Conservation (phyloP, 169 alveolate species). For the Plasmodium sp. region DNA sequence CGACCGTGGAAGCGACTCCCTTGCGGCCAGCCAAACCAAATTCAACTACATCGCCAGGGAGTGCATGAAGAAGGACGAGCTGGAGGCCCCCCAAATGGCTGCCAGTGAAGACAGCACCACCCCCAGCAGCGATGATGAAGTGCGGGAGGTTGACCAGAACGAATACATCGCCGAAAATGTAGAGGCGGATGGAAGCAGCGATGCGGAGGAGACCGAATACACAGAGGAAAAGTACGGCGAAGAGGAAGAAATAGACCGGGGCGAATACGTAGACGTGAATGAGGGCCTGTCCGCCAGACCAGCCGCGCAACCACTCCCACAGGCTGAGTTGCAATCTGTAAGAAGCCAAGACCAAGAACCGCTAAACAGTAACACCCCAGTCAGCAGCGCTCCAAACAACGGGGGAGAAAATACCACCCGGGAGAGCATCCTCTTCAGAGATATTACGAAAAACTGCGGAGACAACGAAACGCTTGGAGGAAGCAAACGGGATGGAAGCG, state of each 20-base stretch:
- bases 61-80: background rate
- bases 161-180: background rate
- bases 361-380: no score
- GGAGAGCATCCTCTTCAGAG: background rate
- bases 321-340: background rate
- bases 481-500: background rate
- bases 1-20: background rate
- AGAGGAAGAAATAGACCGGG: background rate
- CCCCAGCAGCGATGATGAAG: background rate
- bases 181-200: background rate
- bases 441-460: background rate
- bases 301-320: background rate
- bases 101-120: background rate
- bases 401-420: background rate
- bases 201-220: background rate
- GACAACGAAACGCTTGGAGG: background rate
- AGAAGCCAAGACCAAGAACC: background rate
- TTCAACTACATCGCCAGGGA: background rate
- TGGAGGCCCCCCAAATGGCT: background rate
- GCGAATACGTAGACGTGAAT: background rate
- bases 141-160: background rate
- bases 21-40: background rate
- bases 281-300: background rate
- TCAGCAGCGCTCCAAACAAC: background rate
- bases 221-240: background rate